Base-by-base conservation (phyloP, 2,329 filamentous ascomycete species). In the Diplodia sapinea region DNA sequence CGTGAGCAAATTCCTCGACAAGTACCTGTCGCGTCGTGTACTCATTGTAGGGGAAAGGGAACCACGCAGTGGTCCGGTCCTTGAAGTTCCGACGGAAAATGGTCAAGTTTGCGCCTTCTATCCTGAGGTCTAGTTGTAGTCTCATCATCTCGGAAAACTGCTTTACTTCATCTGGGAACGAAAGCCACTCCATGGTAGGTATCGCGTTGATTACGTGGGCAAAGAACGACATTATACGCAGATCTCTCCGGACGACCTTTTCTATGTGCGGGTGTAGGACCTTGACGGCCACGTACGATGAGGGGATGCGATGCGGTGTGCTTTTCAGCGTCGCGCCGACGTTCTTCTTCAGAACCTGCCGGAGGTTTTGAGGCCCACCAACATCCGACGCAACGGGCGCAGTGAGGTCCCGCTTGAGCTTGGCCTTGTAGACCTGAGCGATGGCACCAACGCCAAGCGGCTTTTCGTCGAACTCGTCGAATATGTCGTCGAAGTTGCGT, bases 141-240 rank as follows among this genome's bases (percentile, higher is more conserved):
- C 90, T 90, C 95, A 99, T 99, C 95, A 99, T 99, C 76, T 96
- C 91, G 29, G 94, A 94, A 75, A 99, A 99, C 74, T 98, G 93
- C 15, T 85, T 81, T 3, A 98, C 95, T 77, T 99, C 95, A 72
- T 97, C 94, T 0, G 95, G 95, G 9, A 99, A 87, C 0, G 94
- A 97, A 6, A 99, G 85, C 95, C 95, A 99, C 79, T 98, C 93
- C 75, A 99, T 95, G 0, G 94, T 97, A 0, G 95, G 95, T 38
- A 99, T 90, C 1, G 86, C 82, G 78, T 98, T 96, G 72, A 99
- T 89, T 6, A 91, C 75, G 0, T 87, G 85, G 17, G 95, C 95
- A 75, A 99, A 97, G 80, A 96, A 93, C 9, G 83, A 85, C 95
- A 99, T 99, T 74, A 99, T 99, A 43, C 89, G 88, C 66, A 99